Evolutionary conservation across 441 rosid species (phyloP), one percentile per base, ranked within the genome.

Genomic region (Adansonia grandidieri): DNA sequence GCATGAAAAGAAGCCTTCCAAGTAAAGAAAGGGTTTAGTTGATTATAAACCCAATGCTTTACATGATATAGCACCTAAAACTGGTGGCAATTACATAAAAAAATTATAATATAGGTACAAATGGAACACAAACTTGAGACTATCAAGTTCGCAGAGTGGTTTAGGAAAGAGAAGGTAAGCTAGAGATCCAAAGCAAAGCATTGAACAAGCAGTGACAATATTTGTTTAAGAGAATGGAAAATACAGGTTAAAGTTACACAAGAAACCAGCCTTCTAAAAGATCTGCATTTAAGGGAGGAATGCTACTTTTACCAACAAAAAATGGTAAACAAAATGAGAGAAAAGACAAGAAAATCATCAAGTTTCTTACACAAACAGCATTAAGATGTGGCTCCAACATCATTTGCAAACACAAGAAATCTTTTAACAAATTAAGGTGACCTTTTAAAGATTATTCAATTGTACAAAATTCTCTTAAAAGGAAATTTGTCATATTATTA

Each of bases 181-280:
- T n/a, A 60, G 64, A 22, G 37, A 10, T 10, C 14, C 3, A 60
- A 60, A 60, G 2, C 37, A 22, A 14, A 60, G 6, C 15, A 60
- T 60, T 57, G 11, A 11, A 19, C 3, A 58, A 65, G 22, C 13
- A 65, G 6, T 13, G 15, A 40, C 40, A 17, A 61, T 91, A 40
- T 40, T 6, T 66, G 2, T 42, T 42, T 42, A 44, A 44, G 15
- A 44, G 32, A 70, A 17, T 9, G 28, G 14, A 48, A 42, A 44
- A 0, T 15, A 9, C 45, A 9, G 24, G 42, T 42, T 42, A 44
- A 19, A 67, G 71, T 5, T 14, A 22, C 19, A 48, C 0, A 13
- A 13, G 22, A 47, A 70, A 47, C 3, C 22, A 66, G 51, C 10
- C 51, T 32, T 40, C 24, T 42, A 40, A 63, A 63, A 40, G 0